These are phyloP conservation scores for Corymbia maculata DNA, from an alignment of 345 rosid genomes.

Conservation along the genomic window DNA sequence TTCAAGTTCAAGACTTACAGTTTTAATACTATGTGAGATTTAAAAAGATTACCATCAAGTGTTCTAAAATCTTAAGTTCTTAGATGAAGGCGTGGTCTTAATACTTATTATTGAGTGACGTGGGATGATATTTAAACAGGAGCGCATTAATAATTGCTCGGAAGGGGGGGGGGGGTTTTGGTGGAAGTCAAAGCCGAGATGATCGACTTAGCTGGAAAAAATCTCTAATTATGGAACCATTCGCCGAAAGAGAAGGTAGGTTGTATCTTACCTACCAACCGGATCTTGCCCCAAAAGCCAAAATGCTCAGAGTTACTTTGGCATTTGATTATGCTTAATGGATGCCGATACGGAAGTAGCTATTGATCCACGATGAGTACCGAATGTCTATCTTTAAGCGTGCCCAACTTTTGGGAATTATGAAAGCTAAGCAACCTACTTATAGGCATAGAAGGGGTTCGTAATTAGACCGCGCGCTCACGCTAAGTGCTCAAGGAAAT, in stretches of 20 bases:
- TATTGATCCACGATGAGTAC: neutral
- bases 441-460: neutral
- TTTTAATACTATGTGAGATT: too few relatives aligned
- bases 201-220: neutral
- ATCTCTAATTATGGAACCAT: neutral
- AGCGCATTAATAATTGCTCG: neutral
- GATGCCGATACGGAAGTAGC: neutral
- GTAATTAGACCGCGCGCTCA: neutral
- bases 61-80: neutral
- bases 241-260: neutral
- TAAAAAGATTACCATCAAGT: too few relatives aligned
- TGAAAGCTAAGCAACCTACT: neutral
- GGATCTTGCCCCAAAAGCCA: neutral
- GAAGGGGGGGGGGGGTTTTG: neutral
- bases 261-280: neutral
- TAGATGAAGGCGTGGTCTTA: too few relatives aligned
- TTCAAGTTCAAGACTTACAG: too few relatives aligned
- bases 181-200: neutral
- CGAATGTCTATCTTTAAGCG: neutral
- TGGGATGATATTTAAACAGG: neutral
- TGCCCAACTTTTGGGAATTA: neutral
- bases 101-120: too few relatives aligned
- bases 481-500: accelerated
- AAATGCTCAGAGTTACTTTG: neutral
- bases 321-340: neutral